phyloP scores from a whole-genome alignment of 371 early-diverging fungal species.

The Actinomortierella wolfii region DNA sequence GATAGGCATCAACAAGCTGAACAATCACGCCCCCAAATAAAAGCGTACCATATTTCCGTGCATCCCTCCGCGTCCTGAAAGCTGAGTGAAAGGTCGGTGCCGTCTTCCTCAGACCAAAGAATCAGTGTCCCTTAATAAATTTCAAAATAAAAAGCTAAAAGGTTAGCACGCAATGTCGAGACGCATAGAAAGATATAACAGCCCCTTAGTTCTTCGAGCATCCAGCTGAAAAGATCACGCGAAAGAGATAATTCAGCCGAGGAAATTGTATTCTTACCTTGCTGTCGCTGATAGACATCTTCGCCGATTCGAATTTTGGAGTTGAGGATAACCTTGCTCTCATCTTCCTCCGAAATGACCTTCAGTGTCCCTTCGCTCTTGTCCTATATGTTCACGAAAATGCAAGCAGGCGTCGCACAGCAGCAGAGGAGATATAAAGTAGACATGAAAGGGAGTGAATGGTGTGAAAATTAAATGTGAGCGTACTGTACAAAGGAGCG shows the following conservation, averaged over 20 bases:
- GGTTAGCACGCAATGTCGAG: constrained; percentile 1
- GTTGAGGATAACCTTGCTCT: constrained; percentile 58
- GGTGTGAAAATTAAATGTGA: no score
- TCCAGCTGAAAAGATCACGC: no score
- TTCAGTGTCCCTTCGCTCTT: constrained; percentile 59
- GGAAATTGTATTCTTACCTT: constrained; percentile 77
- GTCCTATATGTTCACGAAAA: constrained; percentile 33
- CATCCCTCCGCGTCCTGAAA: constrained; percentile 90
- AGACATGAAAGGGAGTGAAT: not conserved
- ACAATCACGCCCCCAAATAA: constrained; percentile 11
- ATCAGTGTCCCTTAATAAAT: constrained; percentile 79
- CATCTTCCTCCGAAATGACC: constrained; percentile 70
- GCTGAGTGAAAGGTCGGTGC: constrained; percentile 84
- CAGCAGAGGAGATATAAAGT: constrained; percentile 17
- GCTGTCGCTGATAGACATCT: constrained; percentile 75
- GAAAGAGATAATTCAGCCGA: no score
- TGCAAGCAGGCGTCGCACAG: constrained; percentile 12
- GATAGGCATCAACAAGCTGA: not conserved
- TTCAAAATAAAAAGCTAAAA: not conserved
- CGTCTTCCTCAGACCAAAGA: constrained; percentile 88
- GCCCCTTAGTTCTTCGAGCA: no score
- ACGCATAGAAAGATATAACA: no score
- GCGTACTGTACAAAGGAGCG: no score
- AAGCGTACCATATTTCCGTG: constrained; percentile 72
- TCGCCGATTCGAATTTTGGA: constrained; percentile 67